Evolutionary conservation across 208 protist genomes (phyloP).

Genomic region (Trichomonas vaginalis): DNA sequence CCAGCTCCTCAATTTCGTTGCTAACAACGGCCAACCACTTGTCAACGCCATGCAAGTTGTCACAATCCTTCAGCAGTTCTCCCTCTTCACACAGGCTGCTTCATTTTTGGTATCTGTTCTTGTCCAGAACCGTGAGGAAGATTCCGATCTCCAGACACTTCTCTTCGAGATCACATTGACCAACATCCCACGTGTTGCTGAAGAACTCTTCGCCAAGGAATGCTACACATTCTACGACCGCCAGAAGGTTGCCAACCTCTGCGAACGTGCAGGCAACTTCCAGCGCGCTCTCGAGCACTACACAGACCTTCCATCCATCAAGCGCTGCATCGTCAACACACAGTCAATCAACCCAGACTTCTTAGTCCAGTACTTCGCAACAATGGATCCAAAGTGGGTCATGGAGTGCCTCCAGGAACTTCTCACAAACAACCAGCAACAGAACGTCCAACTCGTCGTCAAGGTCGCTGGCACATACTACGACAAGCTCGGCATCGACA

Average conservation of each 20-base stretch:
- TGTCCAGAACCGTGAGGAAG: conserved; percentile 52
- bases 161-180: conserved; percentile 97
- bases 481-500: conserved; percentile 67
- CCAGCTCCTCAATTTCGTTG: conserved; percentile 68
- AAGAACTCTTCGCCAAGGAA: conserved; percentile 77
- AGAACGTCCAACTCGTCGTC: conserved; percentile 91
- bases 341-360: not conserved
- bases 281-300: conserved; percentile 85
- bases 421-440: conserved; percentile 63
- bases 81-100: conserved; percentile 83
- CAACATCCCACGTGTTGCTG: conserved; percentile 68
- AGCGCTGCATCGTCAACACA: conserved; percentile 66
- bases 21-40: conserved; percentile 32
- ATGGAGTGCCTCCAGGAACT: conserved; percentile 86
- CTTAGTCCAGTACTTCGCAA: conserved; percentile 68
- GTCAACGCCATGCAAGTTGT: conserved; percentile 29
- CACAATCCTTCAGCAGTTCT: conserved; percentile 39
- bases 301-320: conserved; percentile 84
- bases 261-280: conserved; percentile 86
- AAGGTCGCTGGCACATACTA: conserved; percentile 92
- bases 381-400: conserved; percentile 72
- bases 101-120: conserved; percentile 88
- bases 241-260: conserved; percentile 74
- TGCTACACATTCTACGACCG: conserved; percentile 90
- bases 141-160: conserved; percentile 80